Conservation (phyloP, 805 yeast genomes). For the Debaryomyces hansenii region DNA sequence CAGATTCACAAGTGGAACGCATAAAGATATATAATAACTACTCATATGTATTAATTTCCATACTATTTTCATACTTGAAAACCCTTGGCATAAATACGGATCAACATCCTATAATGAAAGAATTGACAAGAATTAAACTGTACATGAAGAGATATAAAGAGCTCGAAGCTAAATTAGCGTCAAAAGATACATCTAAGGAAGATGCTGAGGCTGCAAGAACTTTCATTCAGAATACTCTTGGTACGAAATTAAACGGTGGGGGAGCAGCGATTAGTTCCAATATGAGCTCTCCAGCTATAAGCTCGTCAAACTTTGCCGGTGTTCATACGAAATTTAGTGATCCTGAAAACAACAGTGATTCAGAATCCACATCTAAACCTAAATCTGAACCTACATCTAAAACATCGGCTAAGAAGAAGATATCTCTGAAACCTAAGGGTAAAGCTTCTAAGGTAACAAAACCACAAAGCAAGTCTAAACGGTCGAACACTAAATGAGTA, state of each 20-base stretch:
- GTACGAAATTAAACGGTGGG: constrained; percentile 26
- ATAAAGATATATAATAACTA: constrained; percentile 36
- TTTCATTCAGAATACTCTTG: constrained; percentile 48
- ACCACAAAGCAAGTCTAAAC: constrained; percentile 3
- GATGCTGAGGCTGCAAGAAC: constrained; percentile 45
- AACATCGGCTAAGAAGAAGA: neutral
- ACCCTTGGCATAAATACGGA: constrained; percentile 56
- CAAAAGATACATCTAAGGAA: constrained; percentile 20
- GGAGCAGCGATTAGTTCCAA: constrained; percentile 26
- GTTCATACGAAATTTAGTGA: constrained; percentile 38
- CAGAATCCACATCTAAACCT: neutral
- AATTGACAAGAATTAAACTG: constrained; percentile 63
- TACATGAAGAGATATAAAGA: constrained; percentile 61
- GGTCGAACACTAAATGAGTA: neutral
- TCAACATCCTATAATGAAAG: constrained; percentile 64
- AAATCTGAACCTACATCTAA: neutral
- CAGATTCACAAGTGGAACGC: constrained; percentile 24
- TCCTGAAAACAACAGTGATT: constrained; percentile 7
- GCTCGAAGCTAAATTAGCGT: constrained; percentile 24
- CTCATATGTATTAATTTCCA: constrained; percentile 56
- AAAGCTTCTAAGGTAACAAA: neutral
- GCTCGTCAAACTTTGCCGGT: constrained; percentile 35
- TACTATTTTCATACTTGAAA: constrained; percentile 60
- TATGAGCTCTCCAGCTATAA: constrained; percentile 37
- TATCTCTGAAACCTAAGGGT: neutral